A percentile compares a stretch with the other conserved stretches of the same genome.
Evolutionary conservation across 1,284 basidiomycete genomes (phyloP).

Genomic region (Tilletia indica): DNA sequence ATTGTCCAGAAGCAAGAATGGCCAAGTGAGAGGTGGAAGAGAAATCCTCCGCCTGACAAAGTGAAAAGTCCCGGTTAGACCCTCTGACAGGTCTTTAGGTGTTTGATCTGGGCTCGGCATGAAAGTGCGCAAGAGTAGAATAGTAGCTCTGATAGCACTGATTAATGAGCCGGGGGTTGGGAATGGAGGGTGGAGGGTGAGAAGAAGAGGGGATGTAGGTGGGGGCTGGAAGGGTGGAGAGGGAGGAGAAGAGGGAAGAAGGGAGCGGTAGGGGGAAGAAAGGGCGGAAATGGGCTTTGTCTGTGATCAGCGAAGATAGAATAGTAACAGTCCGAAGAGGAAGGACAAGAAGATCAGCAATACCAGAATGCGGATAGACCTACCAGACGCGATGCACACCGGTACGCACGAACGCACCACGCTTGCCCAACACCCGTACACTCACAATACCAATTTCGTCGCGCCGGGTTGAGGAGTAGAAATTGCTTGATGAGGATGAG

Average conservation of each 20-base stretch:
- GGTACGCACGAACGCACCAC: no score
- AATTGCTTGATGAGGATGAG: not conserved
- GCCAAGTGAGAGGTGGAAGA: constrained; percentile 6
- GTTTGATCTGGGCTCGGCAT: constrained; percentile 44
- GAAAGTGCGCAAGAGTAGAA: constrained; percentile 40
- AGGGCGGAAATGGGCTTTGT: no score
- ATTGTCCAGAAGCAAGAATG: constrained; percentile 13
- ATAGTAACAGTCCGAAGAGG: no score
- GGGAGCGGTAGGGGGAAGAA: no score
- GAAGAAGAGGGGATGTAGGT: not conserved
- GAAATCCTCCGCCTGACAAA: constrained; percentile 26
- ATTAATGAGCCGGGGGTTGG: constrained; percentile 41
- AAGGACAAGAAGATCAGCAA: not conserved
- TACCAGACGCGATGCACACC: no score
- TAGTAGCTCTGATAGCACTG: constrained; percentile 31
- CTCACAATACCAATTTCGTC: no score
- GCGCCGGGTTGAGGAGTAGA: no score
- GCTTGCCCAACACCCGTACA: no score
- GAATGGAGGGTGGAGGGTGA: not conserved
- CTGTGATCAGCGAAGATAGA: no score
- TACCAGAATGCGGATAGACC: no score
- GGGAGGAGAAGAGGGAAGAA: constrained; percentile 1
- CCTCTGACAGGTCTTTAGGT: constrained; percentile 6
- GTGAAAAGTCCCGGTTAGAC: constrained; percentile 32
- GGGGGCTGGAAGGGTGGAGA: not conserved